These are phyloP conservation scores for Xylaria palmicola DNA, from an alignment of 495 filamentous ascomycete species.

Conservation along the genomic window DNA sequence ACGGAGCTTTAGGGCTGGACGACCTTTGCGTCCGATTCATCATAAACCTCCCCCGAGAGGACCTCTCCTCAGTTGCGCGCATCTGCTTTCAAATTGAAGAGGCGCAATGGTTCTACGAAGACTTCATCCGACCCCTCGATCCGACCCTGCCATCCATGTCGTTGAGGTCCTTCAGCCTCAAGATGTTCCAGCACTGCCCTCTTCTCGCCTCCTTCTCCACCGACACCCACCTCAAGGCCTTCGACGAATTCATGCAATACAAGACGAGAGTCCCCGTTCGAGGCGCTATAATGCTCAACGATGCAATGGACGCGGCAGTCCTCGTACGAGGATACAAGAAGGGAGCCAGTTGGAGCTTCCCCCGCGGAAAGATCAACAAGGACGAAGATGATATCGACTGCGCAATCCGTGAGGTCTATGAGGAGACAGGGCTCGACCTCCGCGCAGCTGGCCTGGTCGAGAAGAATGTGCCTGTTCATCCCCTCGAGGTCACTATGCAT, in stretches of 20 bases:
- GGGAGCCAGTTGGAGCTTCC: constrained; percentile 93
- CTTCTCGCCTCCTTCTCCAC: constrained; percentile 76
- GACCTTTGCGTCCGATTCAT: constrained; percentile 94
- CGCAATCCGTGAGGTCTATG: constrained; percentile 88
- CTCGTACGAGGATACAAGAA: constrained; percentile 98
- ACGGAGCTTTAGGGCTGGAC: constrained; percentile 71
- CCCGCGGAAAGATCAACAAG: constrained; percentile 94
- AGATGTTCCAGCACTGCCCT: constrained; percentile 91
- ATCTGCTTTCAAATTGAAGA: constrained; percentile 99
- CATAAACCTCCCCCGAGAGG: constrained; percentile 88
- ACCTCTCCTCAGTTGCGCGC: constrained; percentile 83
- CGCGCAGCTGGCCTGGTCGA: constrained; percentile 68
- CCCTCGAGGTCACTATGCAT: constrained; percentile 81
- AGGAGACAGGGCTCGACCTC: constrained; percentile 92
- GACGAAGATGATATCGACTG: constrained; percentile 90
- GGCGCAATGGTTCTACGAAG: constrained; percentile 99
- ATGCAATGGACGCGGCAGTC: constrained; percentile 85
- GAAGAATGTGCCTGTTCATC: constrained; percentile 65
- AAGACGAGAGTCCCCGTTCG: constrained; percentile 92
- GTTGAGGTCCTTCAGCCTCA: constrained; percentile 76
- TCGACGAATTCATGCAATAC: constrained; percentile 86
- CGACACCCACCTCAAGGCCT: constrained; percentile 75
- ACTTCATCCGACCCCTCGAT: constrained; percentile 91
- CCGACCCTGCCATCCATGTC: constrained; percentile 80
- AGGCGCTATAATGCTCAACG: constrained; percentile 88